Percentiles rank a stretch among this genome's conserved stretches.
Conservation (phyloP, 768 basidiomycete genomes). For the Rhodotorula babjevae region DNA sequence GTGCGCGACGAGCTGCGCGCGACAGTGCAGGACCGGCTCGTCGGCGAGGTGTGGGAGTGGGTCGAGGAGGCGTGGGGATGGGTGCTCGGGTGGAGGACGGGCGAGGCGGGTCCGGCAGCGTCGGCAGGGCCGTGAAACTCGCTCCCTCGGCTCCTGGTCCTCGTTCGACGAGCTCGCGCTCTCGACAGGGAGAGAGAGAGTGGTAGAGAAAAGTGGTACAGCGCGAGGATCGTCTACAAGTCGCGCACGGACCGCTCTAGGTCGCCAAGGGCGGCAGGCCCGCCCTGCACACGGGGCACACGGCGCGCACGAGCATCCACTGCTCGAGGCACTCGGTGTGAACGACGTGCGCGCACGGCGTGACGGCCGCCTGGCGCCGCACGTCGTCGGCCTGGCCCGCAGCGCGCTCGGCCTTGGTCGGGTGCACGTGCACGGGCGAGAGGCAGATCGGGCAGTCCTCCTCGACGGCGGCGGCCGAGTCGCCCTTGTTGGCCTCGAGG, state of each 20-base stretch:
- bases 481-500: slow-evolving; percentile 2
- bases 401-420: slow-evolving; percentile 11
- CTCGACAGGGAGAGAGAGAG: neutral
- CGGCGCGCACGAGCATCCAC: slow-evolving; percentile 38
- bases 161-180: too few species aligned
- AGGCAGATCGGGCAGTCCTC: slow-evolving; percentile 42
- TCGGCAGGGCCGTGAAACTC: neutral
- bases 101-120: too few species aligned
- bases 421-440: slow-evolving; percentile 31
- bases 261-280: slow-evolving; percentile 18
- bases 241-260: too few species aligned
- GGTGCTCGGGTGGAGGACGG: neutral
- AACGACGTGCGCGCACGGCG: slow-evolving; percentile 41
- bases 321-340: slow-evolving; percentile 41
- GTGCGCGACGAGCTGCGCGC: neutral
- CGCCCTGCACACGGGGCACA: slow-evolving; percentile 29
- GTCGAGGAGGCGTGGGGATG: slow-evolving; percentile 5
- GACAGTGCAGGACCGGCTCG: neutral
- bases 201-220: neutral
- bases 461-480: neutral
- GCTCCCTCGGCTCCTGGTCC: too few species aligned
- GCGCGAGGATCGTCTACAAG: too few species aligned
- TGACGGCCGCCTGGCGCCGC: neutral
- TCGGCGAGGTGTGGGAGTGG: neutral
- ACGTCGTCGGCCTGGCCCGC: slow-evolving; percentile 11